Conservation (phyloP, 176 grass and related monocot species). For the Carex kokanica region DNA sequence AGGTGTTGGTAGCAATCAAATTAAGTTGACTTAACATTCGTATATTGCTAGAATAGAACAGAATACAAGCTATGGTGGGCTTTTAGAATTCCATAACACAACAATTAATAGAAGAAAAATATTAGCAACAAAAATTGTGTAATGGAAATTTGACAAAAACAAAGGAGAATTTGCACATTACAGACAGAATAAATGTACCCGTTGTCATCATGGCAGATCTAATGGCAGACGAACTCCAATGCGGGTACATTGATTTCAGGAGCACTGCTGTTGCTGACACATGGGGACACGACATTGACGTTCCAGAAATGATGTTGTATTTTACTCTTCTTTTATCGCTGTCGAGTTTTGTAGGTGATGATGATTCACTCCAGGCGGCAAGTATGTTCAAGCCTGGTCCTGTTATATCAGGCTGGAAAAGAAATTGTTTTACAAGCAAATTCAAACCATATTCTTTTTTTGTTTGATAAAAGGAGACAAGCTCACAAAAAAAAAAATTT, state of each 20-base stretch:
- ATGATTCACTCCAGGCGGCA: conserved; percentile 89
- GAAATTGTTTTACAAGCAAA: neutral
- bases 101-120: neutral
- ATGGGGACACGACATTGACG: conserved; percentile 98
- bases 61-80: neutral
- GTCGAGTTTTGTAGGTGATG: conserved; percentile 80
- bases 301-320: conserved; percentile 81
- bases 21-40: neutral
- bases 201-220: conserved; percentile 93
- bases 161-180: neutral
- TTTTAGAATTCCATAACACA: neutral
- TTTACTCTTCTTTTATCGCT: conserved; percentile 67
- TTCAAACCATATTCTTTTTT: neutral
- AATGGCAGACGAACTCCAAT: conserved; percentile 83
- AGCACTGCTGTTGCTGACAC: conserved; percentile 64
- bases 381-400: conserved; percentile 90
- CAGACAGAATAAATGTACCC: conserved; percentile 36
- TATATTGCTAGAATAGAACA: neutral
- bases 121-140: neutral
- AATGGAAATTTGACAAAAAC: neutral
- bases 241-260: conserved; percentile 57
- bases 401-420: conserved; percentile 68
- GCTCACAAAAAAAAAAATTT: neutral
- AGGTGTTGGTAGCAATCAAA: neutral
- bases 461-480: neutral